These are phyloP conservation scores for Lactifluus volemus DNA, from an alignment of 768 basidiomycete species.

Conservation along the genomic window DNA sequence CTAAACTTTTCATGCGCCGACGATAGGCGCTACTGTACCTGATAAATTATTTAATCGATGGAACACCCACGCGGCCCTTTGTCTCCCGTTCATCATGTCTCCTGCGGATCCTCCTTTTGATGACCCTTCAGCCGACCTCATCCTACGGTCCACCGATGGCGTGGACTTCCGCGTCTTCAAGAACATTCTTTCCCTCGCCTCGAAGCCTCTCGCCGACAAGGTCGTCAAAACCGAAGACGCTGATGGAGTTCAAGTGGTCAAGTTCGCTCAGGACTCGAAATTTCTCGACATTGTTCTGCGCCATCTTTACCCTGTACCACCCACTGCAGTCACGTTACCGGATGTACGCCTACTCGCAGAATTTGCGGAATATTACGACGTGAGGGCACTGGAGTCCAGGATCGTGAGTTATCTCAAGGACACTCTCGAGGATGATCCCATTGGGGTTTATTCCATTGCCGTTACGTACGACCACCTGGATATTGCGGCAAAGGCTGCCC, in stretches of 20 bases:
- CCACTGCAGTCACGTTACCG: background rate
- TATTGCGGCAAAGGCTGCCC: background rate
- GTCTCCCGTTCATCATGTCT: too few species aligned
- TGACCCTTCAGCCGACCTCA: background rate
- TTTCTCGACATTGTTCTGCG: constrained; percentile 8
- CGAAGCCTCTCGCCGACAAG: constrained; percentile 4
- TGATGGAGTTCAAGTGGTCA: background rate
- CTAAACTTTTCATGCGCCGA: too few species aligned
- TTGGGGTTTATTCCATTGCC: constrained; percentile 11
- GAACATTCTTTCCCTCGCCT: constrained; percentile 8
- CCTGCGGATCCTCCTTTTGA: constrained; percentile 6
- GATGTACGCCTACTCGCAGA: constrained; percentile 1
- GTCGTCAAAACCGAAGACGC: background rate
- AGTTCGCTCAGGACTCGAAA: background rate
- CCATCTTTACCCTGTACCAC: constrained; percentile 8
- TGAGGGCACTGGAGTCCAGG: background rate
- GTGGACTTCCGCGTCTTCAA: constrained; percentile 12
- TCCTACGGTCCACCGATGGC: constrained; percentile 1
- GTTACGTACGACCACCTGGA: background rate
- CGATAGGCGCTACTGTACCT: too few species aligned
- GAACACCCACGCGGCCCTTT: too few species aligned
- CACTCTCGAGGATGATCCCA: constrained; percentile 6
- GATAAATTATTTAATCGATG: too few species aligned
- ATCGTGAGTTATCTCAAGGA: background rate
- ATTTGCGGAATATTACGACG: constrained; percentile 13